phyloP scores from a whole-genome alignment of 2,329 filamentous ascomycete genomes.

The Aspergillus hortae region DNA sequence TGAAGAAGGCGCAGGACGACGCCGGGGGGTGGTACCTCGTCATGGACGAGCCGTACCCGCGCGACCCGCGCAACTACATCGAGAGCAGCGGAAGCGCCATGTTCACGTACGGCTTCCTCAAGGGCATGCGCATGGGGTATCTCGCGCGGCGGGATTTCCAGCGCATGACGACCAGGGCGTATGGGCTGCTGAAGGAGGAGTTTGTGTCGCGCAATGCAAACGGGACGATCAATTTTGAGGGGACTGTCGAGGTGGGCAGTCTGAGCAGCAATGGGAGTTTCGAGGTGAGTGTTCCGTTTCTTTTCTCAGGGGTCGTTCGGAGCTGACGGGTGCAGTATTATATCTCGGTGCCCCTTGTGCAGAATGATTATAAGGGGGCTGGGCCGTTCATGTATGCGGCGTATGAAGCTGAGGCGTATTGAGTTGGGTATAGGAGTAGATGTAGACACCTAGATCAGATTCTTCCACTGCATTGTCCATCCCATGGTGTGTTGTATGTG shows the following conservation, averaged over 20 bases:
- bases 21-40: constrained; percentile 14
- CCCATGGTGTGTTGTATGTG: not conserved
- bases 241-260: constrained; percentile 14
- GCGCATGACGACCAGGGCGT: constrained; percentile 4
- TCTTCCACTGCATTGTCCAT: not conserved
- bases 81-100: constrained; percentile 15
- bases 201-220: constrained; percentile 9
- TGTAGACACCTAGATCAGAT: not conserved
- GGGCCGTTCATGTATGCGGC: constrained; percentile 16
- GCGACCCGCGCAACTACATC: constrained; percentile 13
- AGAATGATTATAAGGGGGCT: constrained; percentile 13
- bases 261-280: constrained; percentile 12
- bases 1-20: constrained; percentile 11
- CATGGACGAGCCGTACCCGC: constrained; percentile 11
- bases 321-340: constrained; percentile 8
- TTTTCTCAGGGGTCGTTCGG: not conserved
- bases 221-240: constrained; percentile 14
- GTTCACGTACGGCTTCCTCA: constrained; percentile 13
- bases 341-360: constrained; percentile 11
- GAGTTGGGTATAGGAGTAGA: not conserved
- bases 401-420: constrained; percentile 13
- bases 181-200: not conserved
- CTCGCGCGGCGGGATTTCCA: constrained; percentile 4
- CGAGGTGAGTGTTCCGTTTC: constrained; percentile 8
- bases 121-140: constrained; percentile 11